Conservation (phyloP, 169 alveolate genomes). For the Cyclospora cayetanensis region DNA sequence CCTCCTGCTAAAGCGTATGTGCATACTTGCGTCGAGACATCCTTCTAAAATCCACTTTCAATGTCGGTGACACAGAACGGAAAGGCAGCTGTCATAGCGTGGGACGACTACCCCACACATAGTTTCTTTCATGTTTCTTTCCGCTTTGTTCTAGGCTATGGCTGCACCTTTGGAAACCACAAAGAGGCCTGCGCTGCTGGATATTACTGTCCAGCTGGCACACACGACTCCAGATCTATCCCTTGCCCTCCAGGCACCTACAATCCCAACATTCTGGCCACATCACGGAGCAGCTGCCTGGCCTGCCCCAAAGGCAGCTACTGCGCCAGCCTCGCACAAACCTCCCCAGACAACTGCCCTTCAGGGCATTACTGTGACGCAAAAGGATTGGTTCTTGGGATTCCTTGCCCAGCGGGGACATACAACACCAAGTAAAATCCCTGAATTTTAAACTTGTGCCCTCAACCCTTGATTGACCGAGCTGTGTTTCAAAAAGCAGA, state of each 20-base stretch:
- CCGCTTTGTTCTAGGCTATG: too few species aligned
- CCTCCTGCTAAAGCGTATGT: too few species aligned
- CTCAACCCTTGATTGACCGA: too few species aligned
- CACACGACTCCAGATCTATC: neutral
- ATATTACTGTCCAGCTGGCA: constrained; percentile 20
- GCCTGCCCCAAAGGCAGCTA: constrained; percentile 12
- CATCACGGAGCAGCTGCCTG: neutral
- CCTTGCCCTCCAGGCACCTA: constrained; percentile 17
- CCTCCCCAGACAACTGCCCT: neutral
- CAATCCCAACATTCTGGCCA: neutral
- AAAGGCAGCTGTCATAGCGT: too few species aligned
- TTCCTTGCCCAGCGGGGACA: constrained; percentile 27
- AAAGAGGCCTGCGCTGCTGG: neutral
- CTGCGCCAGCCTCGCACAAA: neutral
- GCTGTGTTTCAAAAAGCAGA: too few species aligned
- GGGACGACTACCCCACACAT: too few species aligned
- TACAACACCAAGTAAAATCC: constrained; percentile 5
- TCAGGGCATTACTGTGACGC: neutral
- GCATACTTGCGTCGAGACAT: too few species aligned
- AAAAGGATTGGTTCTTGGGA: neutral
- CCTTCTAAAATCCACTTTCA: too few species aligned
- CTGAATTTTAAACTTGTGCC: too few species aligned
- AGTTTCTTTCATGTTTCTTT: too few species aligned
- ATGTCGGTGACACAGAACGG: too few species aligned
- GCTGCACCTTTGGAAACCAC: constrained; percentile 23